These are phyloP conservation scores for Fusarium humuli DNA, from an alignment of 2,329 filamentous ascomycete species.

Conservation along the genomic window DNA sequence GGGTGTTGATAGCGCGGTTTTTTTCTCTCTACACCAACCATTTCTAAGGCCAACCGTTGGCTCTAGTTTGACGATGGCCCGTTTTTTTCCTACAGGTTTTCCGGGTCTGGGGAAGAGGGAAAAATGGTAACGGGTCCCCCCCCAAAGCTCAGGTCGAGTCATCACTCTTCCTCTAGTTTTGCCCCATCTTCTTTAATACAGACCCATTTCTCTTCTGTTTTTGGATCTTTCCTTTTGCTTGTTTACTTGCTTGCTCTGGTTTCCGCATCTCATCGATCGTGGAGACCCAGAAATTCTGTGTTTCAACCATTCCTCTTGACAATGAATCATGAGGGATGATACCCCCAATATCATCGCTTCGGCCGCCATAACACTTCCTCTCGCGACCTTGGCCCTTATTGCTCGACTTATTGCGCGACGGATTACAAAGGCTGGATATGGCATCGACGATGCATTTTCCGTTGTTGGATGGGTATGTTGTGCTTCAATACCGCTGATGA, in stretches of 20 bases:
- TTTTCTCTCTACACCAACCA: slow-evolving; percentile 4
- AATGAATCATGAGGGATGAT: slow-evolving; percentile 42
- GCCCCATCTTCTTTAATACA: slow-evolving; percentile 25
- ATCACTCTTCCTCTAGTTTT: not conserved
- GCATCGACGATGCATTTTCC: slow-evolving; percentile 37
- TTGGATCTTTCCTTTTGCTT: slow-evolving; percentile 7
- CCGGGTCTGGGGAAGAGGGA: slow-evolving; percentile 19
- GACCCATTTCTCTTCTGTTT: slow-evolving; percentile 16
- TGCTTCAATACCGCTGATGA: not conserved
- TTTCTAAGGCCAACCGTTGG: slow-evolving; percentile 18
- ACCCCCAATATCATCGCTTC: slow-evolving; percentile 42
- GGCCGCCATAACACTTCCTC: slow-evolving; percentile 35
- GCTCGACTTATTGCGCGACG: slow-evolving; percentile 37
- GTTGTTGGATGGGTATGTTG: slow-evolving; percentile 40
- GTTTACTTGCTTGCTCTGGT: slow-evolving; percentile 1
- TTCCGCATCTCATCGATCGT: slow-evolving; percentile 13
- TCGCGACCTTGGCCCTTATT: slow-evolving; percentile 35
- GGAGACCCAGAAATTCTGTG: slow-evolving; percentile 1
- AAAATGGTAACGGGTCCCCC: slow-evolving; percentile 8
- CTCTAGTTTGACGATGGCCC: slow-evolving; percentile 10
- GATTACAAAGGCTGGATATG: slow-evolving; percentile 42
- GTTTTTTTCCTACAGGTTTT: slow-evolving; percentile 15
- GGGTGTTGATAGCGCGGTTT: slow-evolving; percentile 11
- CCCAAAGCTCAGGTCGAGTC: not conserved
- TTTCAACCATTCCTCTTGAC: slow-evolving; percentile 6